A percentile compares a stretch with the other conserved stretches of the same genome.
phyloP scores from a whole-genome alignment of 225 moss, liverwort and hornwort genomes.

The Polytrichum commune region DNA sequence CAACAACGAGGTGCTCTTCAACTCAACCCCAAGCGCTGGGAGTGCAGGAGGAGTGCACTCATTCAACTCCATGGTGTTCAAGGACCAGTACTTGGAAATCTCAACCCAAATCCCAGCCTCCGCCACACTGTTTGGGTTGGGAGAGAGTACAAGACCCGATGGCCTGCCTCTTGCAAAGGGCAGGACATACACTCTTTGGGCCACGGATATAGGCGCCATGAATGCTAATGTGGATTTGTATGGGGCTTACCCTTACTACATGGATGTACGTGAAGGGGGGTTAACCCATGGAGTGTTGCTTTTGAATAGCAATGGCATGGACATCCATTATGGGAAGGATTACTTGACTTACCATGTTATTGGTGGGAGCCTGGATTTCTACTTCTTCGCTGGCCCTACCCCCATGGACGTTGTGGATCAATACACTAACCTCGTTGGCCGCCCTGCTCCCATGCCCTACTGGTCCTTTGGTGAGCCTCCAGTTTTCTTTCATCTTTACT shows the following conservation, averaged over 20 bases:
- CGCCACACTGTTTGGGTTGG: conserved; percentile 70
- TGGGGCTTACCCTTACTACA: conserved; percentile 79
- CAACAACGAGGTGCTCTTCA: conserved; percentile 88
- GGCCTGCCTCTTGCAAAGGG: conserved; percentile 68
- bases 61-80: conserved; percentile 84
- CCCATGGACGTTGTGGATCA: conserved; percentile 75
- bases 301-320: conserved; percentile 96
- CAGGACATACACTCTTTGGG: conserved; percentile 75
- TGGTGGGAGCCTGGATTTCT: conserved; percentile 79
- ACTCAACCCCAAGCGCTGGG: conserved; percentile 49
- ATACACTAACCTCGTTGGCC: conserved; percentile 79
- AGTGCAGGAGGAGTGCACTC: conserved; percentile 4
- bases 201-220: conserved; percentile 64
- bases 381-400: conserved; percentile 78
- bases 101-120: conserved; percentile 61
- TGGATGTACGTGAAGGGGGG: conserved; percentile 70
- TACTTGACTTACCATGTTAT: conserved; percentile 68
- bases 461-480: conserved; percentile 81
- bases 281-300: conserved; percentile 79
- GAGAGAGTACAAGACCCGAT: conserved; percentile 85
- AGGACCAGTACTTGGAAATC: conserved; percentile 89
- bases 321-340: conserved; percentile 50
- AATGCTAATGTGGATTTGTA: conserved; percentile 71
- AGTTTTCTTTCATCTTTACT: not conserved
- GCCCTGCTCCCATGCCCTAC: conserved; percentile 94